Evolutionary conservation across 2,329 filamentous ascomycete species (phyloP).

Genomic region (Myrmaecium sp.): DNA sequence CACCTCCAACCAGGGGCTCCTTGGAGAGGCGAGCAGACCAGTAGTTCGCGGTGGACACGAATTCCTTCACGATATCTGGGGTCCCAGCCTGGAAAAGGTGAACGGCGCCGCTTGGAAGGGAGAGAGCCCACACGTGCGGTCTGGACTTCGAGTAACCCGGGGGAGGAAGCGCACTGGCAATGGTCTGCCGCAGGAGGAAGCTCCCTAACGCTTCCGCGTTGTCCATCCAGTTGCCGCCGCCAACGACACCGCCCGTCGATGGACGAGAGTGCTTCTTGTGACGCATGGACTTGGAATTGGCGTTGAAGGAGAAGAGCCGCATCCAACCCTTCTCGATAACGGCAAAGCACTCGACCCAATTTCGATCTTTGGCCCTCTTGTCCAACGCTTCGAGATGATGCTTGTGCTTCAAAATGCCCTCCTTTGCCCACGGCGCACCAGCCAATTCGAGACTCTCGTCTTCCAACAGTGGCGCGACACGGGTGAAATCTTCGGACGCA

Average conservation of each 20-base stretch:
- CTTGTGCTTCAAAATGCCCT: constrained; percentile 90
- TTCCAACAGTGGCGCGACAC: constrained; percentile 54
- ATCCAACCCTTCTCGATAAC: constrained; percentile 91
- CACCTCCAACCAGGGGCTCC: constrained; percentile 77
- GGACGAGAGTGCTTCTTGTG: constrained; percentile 42
- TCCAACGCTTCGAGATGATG: constrained; percentile 84
- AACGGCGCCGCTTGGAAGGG: constrained; percentile 78
- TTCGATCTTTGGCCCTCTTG: constrained; percentile 83
- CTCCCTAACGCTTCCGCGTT: constrained; percentile 81
- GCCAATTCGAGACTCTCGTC: constrained; percentile 84
- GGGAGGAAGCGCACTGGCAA: constrained; percentile 75
- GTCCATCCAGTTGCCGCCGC: constrained; percentile 95
- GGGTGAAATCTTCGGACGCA: constrained; percentile 40
- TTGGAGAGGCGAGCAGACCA: constrained; percentile 93
- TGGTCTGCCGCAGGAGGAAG: constrained; percentile 77
- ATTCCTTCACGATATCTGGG: constrained; percentile 84
- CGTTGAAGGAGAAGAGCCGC: constrained; percentile 82
- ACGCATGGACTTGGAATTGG: constrained; percentile 54
- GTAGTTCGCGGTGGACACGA: constrained; percentile 88
- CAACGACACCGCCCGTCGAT: constrained; percentile 53
- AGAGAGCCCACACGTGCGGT: constrained; percentile 87
- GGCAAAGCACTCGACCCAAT: constrained; percentile 90
- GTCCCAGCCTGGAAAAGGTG: constrained; percentile 98
- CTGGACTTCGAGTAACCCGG: constrained; percentile 84
- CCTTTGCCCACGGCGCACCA: constrained; percentile 96